phyloP scores from a whole-genome alignment of 1,284 basidiomycete genomes.

The Exobasidium rhododendri region DNA sequence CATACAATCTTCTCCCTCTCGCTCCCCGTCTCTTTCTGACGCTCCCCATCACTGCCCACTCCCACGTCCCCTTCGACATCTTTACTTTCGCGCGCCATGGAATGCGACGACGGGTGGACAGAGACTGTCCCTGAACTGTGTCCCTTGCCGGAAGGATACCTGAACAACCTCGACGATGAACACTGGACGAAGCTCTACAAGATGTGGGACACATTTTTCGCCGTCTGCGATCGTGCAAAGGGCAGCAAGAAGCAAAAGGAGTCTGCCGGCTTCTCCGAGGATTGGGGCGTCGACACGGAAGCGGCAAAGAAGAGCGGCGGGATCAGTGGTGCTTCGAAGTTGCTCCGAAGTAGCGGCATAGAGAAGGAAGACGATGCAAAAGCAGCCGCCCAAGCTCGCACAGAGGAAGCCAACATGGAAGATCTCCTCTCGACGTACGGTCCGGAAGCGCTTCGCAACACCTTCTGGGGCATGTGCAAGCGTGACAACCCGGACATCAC shows the following conservation, averaged over 20 bases:
- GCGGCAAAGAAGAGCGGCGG: not conserved
- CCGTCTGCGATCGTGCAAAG: constrained; percentile 22
- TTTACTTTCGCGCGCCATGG: too few relatives aligned
- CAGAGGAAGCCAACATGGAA: constrained; percentile 52
- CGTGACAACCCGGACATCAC: constrained; percentile 46
- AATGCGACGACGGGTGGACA: too few relatives aligned
- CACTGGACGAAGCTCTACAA: constrained; percentile 50
- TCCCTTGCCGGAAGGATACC: constrained; percentile 6
- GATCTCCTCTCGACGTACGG: constrained; percentile 55
- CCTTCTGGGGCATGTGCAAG: constrained; percentile 54
- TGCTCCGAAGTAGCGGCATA: constrained; percentile 33
- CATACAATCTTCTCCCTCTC: too few relatives aligned
- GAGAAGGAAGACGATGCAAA: constrained; percentile 52
- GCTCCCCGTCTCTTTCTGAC: too few relatives aligned
- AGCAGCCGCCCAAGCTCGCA: constrained; percentile 44
- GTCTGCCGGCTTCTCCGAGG: constrained; percentile 2
- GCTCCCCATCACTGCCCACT: too few relatives aligned
- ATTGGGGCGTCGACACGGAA: constrained; percentile 8
- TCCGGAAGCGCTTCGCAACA: constrained; percentile 47
- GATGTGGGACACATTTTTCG: constrained; percentile 50
- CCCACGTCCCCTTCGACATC: too few relatives aligned
- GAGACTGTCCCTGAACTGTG: too few relatives aligned
- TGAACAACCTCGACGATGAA: constrained; percentile 47
- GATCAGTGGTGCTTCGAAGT: not conserved
- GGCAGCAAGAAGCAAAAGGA: constrained; percentile 47